These are phyloP conservation scores for Blastobotrys mokoenaii DNA, from an alignment of 805 yeast genomes.

Conservation along the genomic window DNA sequence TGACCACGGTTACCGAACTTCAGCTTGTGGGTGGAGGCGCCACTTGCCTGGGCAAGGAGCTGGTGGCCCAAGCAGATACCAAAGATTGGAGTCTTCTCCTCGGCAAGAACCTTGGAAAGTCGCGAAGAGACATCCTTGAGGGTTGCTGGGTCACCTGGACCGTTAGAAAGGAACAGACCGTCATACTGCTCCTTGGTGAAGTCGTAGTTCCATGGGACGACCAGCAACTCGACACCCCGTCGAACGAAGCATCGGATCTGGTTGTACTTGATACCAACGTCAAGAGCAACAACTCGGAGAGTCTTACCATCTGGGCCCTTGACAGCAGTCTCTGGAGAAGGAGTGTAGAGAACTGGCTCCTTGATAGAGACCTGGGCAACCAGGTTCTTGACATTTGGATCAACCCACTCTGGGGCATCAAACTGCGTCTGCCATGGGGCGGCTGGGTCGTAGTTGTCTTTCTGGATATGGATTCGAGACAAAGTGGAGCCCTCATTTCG, in stretches of 20 bases:
- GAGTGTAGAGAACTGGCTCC: constrained; percentile 69
- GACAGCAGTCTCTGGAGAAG: constrained; percentile 44
- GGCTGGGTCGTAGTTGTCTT: constrained; percentile 28
- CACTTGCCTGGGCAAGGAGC: constrained; percentile 87
- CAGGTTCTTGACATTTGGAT: constrained; percentile 85
- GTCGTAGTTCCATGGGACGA: constrained; percentile 94
- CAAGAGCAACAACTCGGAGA: constrained; percentile 79
- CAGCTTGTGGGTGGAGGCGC: constrained; percentile 85
- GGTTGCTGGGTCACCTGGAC: constrained; percentile 98
- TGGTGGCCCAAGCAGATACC: constrained; percentile 99
- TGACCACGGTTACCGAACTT: constrained; percentile 99
- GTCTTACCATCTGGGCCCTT: constrained; percentile 67
- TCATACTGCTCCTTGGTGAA: constrained; percentile 74
- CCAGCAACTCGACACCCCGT: constrained; percentile 92
- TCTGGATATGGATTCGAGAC: constrained; percentile 64
- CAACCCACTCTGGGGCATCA: constrained; percentile 78
- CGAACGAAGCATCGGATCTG: constrained; percentile 94
- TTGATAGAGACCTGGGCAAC: constrained; percentile 83
- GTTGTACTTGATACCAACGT: constrained; percentile 96
- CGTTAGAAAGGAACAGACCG: constrained; percentile 93
- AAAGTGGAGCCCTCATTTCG: constrained; percentile 89
- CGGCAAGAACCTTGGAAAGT: constrained; percentile 48
- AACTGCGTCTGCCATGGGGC: constrained; percentile 55
- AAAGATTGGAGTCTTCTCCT: constrained; percentile 78
- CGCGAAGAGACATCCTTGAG: constrained; percentile 59